A percentile compares a stretch with the other conserved stretches of the same genome.
Evolutionary conservation across 2,329 filamentous ascomycete genomes (phyloP).

Genomic region (Talaromyces sp.): DNA sequence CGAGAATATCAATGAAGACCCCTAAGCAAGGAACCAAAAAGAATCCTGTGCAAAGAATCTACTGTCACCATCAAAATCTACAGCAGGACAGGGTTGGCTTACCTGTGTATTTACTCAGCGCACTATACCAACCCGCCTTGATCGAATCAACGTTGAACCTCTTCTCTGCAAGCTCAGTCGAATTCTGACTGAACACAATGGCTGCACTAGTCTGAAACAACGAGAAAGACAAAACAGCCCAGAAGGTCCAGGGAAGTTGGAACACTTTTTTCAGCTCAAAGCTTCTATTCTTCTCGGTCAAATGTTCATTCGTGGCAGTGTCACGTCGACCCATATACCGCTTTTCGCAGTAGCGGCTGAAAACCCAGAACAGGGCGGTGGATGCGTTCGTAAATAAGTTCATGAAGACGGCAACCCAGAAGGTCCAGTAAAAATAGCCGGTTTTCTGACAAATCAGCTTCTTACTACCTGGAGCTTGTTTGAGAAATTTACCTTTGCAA

Average conservation of each 20-base stretch:
- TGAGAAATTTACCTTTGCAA: slow-evolving; percentile 41
- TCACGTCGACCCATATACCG: slow-evolving; percentile 50
- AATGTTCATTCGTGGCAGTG: slow-evolving; percentile 55
- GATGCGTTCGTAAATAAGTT: slow-evolving; percentile 60
- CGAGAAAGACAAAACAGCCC: slow-evolving; percentile 54
- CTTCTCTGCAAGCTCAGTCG: slow-evolving; percentile 59
- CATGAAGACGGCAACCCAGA: slow-evolving; percentile 63
- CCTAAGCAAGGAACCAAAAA: slow-evolving; percentile 57
- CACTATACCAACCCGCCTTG: slow-evolving; percentile 59
- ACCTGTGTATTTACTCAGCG: slow-evolving; percentile 33
- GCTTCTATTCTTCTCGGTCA: slow-evolving; percentile 59
- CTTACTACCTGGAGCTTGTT: too few species aligned
- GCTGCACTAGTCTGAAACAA: slow-evolving; percentile 59
- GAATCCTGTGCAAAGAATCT: slow-evolving; percentile 34
- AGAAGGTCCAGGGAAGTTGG: slow-evolving; percentile 58
- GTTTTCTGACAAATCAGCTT: slow-evolving; percentile 39
- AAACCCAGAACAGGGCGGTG: slow-evolving; percentile 54
- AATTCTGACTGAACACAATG: slow-evolving; percentile 54
- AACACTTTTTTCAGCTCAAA: slow-evolving; percentile 57
- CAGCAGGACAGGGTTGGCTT: too few species aligned
- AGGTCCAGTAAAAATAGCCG: slow-evolving; percentile 60
- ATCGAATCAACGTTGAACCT: slow-evolving; percentile 55
- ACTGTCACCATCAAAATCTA: not conserved
- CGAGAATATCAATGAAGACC: slow-evolving; percentile 55
- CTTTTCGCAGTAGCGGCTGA: slow-evolving; percentile 51